Evolutionary conservation across 495 filamentous ascomycete genomes (phyloP), one percentile per base, ranked within the genome.

Genomic region (Annulohypoxylon nitens): DNA sequence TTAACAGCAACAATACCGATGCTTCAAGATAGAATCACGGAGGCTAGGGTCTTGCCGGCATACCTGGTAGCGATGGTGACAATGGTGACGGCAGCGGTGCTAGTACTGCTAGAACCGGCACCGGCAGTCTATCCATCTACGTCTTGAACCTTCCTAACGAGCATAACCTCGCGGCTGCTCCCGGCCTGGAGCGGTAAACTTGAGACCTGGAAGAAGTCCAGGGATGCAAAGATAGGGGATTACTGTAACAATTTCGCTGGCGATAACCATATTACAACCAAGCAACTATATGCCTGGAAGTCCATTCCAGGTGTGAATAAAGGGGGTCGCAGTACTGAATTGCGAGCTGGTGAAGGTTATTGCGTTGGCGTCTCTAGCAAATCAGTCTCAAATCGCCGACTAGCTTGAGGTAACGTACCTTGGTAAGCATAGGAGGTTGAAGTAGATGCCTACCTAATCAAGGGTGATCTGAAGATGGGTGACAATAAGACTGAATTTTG

Each of bases 141-240:
- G 11, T 11, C 30, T n/a, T 55, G 25, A 14, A 34, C 20, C 14
- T 14, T 11, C 51, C 20, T n/a, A 14, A 0, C 25, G 9, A 34
- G 4, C 11, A 30, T 26, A 4, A 34, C 51, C 14, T 55, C 51
- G 1, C 51, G 8, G 25, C 51, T 26, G 1, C 12, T 34, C 2
- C 51, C 51, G 16, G 34, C 23, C 26, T 55, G 51, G 1, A 55
- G n/a, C n/a, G n/a, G n/a, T n/a, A n/a, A n/a, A n/a, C n/a, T n/a
- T n/a, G n/a, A n/a, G n/a, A 55, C 23, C 26, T 55, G 51, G 1
- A 55, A 55, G 25, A 55, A 55, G 23, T 55, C n/a, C 11, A 34
- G 14, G 0, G 14, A 33, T 3, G 51, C 30, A 23, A 8, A 55
- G 30, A 34, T 3, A 14, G 51, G 51, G 10, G 51, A 34, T 8